Evolutionary conservation across 495 filamentous ascomycete species (phyloP).

Genomic region (Glutinoglossum americanum): DNA sequence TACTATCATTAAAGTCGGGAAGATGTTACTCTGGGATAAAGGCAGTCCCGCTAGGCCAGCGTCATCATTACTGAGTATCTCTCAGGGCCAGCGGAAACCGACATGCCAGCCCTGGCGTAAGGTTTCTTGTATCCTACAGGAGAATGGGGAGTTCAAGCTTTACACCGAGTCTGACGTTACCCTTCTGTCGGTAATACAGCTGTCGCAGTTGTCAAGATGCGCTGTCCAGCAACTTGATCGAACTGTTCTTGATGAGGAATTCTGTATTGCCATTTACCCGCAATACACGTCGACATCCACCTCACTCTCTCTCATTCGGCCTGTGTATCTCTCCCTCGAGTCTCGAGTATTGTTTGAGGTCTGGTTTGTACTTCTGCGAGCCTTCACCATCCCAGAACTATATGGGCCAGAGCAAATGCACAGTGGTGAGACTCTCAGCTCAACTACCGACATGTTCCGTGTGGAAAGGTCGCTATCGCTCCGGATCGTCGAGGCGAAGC

Average conservation of each 20-base stretch:
- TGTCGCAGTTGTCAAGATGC: slow-evolving; percentile 75
- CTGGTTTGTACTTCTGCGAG: slow-evolving; percentile 84
- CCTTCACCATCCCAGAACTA: slow-evolving; percentile 84
- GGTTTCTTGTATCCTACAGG: slow-evolving; percentile 82
- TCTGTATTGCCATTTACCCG: slow-evolving; percentile 79
- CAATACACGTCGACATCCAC: slow-evolving; percentile 52
- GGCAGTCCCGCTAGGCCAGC: slow-evolving; percentile 3
- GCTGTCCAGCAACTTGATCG: slow-evolving; percentile 75
- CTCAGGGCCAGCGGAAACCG: slow-evolving; percentile 32
- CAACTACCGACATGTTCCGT: slow-evolving; percentile 36
- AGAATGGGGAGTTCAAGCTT: slow-evolving; percentile 87
- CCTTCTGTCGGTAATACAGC: slow-evolving; percentile 58
- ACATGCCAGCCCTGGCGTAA: slow-evolving; percentile 49
- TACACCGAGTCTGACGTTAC: slow-evolving; percentile 63
- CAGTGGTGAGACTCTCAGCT: slow-evolving; percentile 12
- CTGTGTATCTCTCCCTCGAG: slow-evolving; percentile 72
- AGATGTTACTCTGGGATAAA: slow-evolving; percentile 71
- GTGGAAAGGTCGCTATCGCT: slow-evolving; percentile 39
- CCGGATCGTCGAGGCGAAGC: slow-evolving; percentile 37
- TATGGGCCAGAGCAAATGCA: slow-evolving; percentile 31
- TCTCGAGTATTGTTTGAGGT: slow-evolving; percentile 81
- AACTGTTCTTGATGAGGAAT: slow-evolving; percentile 86
- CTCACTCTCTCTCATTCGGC: slow-evolving; percentile 39
- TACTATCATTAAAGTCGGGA: slow-evolving; percentile 92
- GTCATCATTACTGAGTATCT: slow-evolving; percentile 21